Base-by-base conservation (phyloP, 768 basidiomycete genomes). In the Amanita brunnescens region DNA sequence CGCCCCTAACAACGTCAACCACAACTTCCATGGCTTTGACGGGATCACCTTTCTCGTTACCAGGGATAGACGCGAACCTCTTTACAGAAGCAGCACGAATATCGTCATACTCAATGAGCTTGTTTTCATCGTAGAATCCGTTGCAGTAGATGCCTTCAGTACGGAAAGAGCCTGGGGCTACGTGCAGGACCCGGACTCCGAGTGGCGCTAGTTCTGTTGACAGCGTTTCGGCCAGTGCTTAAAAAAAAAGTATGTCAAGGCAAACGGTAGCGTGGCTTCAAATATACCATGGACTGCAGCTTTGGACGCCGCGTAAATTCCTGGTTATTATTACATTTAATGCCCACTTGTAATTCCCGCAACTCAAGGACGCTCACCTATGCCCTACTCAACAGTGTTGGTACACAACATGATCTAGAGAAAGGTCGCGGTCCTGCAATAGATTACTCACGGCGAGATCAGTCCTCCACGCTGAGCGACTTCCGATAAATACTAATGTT, bases 41-140 rank as follows among this genome's bases (percentile, higher is more conserved):
- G 0, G 82, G 82, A 59, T 84, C 80, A 0, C 81, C 80, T 18
- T 63, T 67, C 57, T 79, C 74, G 14, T 64, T 70, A 5, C 77
- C 75, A 5, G 72, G 61, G 2, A 77, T 55, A 1, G 64, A 55
- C 6, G 46, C 55, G 49, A 72, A 78, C 8, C 62, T 57, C 18
- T 57, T 59, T 3, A 57, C 51, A 39, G 64, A 65, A 10, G 55
- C 53, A 23, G 61, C 59, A 33, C 79, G 74, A 44, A 73, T 21
- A 7, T 61, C 60, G 58, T 81, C 75, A 56, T 83, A 80, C 29
- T 69, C 78, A 1, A 71, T 52, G n/a, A 83, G 75, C 18, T 58
- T 64, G 50, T 75, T 76, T 6, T 56, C 58, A 6, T 59, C n/a
- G n/a, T n/a, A n/a, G n/a, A n/a, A n/a, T 59, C 51, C 7, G 26